A percentile compares a stretch with the other conserved stretches of the same genome.
Conservation (phyloP, 1,284 basidiomycete species). For the Ceratobasidium papillatum region DNA sequence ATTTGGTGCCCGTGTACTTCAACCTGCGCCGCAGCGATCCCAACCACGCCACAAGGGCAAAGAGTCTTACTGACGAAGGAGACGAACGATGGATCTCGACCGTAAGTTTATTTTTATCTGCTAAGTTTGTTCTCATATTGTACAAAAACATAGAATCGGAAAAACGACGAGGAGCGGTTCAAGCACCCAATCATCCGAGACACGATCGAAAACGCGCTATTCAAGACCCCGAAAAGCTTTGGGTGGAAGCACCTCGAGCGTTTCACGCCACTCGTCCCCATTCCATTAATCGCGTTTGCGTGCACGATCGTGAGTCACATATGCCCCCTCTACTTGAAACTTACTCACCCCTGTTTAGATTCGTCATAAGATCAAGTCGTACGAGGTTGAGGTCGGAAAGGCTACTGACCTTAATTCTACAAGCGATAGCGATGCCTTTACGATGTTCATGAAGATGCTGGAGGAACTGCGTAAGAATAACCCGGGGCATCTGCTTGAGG, state of each 20-base stretch:
- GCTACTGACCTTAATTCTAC: background rate
- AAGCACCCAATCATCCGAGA: background rate
- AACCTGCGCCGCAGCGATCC: background rate
- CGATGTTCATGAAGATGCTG: background rate
- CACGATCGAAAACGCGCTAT: background rate
- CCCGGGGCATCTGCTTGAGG: background rate
- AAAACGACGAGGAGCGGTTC: background rate
- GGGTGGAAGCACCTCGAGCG: background rate
- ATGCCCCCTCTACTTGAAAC: background rate
- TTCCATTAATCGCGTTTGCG: background rate
- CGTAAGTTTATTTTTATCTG: background rate
- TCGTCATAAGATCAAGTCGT: background rate
- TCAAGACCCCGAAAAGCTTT: background rate
- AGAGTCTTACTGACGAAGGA: background rate
- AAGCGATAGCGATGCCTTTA: background rate
- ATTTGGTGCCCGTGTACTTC: background rate
- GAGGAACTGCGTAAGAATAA: background rate
- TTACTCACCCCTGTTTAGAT: background rate
- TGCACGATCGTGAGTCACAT: background rate
- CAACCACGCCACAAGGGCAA: background rate
- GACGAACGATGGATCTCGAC: background rate
- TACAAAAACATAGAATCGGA: background rate
- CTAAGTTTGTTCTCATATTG: background rate
- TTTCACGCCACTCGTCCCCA: background rate
- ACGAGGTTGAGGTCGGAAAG: background rate